phyloP scores from a whole-genome alignment of 2,329 filamentous ascomycete species.

The Alternaria triticimaculans region DNA sequence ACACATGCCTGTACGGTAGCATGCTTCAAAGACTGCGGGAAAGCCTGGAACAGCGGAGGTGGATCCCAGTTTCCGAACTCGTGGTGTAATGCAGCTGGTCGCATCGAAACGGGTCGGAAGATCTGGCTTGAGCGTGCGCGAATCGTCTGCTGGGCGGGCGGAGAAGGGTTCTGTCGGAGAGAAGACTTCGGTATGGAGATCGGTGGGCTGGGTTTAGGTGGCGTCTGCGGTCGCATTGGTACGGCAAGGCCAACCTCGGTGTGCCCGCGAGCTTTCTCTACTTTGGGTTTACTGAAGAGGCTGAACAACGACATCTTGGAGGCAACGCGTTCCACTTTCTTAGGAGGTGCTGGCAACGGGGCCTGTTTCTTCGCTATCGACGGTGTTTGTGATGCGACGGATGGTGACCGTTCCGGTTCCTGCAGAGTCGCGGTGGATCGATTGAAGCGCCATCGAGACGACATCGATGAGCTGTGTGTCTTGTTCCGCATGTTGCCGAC shows the following conservation, averaged over 20 bases:
- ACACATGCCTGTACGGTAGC: conserved; percentile 72
- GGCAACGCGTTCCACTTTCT: conserved; percentile 41
- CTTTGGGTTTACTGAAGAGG: conserved; percentile 58
- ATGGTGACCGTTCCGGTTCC: conserved; percentile 23
- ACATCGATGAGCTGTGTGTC: conserved; percentile 26
- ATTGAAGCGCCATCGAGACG: conserved; percentile 48
- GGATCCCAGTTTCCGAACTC: conserved; percentile 52
- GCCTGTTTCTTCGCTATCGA: conserved; percentile 25
- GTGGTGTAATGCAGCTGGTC: conserved; percentile 24
- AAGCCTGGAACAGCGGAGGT: conserved; percentile 85
- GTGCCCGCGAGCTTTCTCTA: conserved; percentile 56
- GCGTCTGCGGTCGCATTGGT: conserved; percentile 42
- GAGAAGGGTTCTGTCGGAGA: conserved; percentile 38
- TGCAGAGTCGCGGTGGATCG: conserved; percentile 41
- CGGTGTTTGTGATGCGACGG: conserved; percentile 9
- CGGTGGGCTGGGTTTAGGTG: conserved; percentile 26
- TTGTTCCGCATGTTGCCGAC: conserved; percentile 32
- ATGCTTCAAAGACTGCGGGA: conserved; percentile 81
- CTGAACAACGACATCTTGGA: conserved; percentile 59
- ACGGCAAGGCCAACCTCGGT: conserved; percentile 51
- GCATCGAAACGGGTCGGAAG: conserved; percentile 40
- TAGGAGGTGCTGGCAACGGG: conserved; percentile 15
- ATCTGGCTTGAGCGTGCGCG: conserved; percentile 43
- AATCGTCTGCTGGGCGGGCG: conserved; percentile 37
- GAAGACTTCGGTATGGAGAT: conserved; percentile 37